Evolutionary conservation across 345 rosid species (phyloP), one percentile per base, ranked within the genome.

Genomic region (Eucalyptus pauciflora): DNA sequence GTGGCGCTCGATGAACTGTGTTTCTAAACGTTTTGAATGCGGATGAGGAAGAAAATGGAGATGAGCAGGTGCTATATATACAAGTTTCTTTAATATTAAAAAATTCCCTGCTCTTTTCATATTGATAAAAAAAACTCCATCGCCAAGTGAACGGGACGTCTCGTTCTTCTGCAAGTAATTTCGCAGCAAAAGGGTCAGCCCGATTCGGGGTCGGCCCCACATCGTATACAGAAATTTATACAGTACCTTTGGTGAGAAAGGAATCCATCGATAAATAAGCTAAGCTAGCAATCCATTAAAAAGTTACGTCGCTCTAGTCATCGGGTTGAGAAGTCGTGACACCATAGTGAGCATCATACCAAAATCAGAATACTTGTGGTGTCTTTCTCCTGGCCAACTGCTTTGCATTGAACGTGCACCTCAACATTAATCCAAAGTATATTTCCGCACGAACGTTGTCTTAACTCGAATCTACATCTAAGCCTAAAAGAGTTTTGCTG

Each of bases 301-400:
- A 15, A n/a, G 11, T 31, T 67, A 67, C 2, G 2, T n/a, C 0
- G 0, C 41, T n/a, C 9, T 0, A n/a, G 20, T n/a, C 18, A 31
- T 67, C 3, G 0, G 4, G 1, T 27, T 0, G 4, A 13, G 31
- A 62, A 13, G 31, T 60, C 0, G 12, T 7, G 16, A 5, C 7
- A 3, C 8, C 4, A 0, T 33, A 33, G 33, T 33, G 33, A 33
- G 33, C 33, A 33, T 33, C 33, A 33, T 33, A 29, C 3, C 0
- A 64, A 14, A 64, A 3, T 64, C 3, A 29, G 8, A 2, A 0
- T 0, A 29, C 17, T 13, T 64, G 0, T 31, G 0, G 22, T 31
- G 43, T 31, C 2, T 0, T n/a, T 31, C 79, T 67, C 79, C 41
- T 0, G 12, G 0, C 0, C 41, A 31, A 16, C 0, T 67, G 5